phyloP scores from a whole-genome alignment of 371 early-diverging fungal species.

The Mucor mucedo region DNA sequence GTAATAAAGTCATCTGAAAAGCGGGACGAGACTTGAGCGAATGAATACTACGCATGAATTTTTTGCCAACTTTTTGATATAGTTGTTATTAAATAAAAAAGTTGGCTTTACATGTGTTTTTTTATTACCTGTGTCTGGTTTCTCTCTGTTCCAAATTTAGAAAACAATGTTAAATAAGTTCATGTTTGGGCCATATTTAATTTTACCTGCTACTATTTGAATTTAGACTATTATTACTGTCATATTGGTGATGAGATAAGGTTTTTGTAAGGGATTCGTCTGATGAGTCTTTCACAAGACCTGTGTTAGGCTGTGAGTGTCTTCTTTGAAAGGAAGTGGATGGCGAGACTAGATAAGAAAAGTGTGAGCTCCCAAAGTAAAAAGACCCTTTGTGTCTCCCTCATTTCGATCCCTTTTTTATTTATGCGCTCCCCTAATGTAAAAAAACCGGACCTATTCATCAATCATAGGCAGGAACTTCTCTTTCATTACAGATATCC shows the following conservation, averaged over 20 bases:
- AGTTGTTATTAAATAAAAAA: no score
- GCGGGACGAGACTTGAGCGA: constrained; percentile 24
- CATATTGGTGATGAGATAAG: constrained; percentile 4
- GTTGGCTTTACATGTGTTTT: no score
- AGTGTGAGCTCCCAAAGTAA: not conserved
- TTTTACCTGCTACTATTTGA: constrained; percentile 1
- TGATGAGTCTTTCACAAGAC: not conserved
- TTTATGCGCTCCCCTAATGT: not conserved
- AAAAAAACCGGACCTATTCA: not conserved
- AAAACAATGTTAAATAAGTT: no score
- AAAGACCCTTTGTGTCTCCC: constrained; percentile 1
- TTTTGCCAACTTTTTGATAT: constrained; percentile 12
- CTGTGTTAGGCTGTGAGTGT: not conserved
- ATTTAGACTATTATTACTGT: constrained; percentile 1
- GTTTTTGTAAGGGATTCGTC: not conserved
- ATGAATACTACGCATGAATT: constrained; percentile 19
- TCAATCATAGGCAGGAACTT: not conserved
- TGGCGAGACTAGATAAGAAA: not conserved
- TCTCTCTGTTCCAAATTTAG: not conserved
- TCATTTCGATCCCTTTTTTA: constrained; percentile 1
- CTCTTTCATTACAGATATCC: not conserved
- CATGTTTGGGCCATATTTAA: not conserved
- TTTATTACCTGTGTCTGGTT: constrained; percentile 12
- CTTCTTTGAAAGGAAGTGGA: not conserved
- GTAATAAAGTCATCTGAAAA: constrained; percentile 19